Evolutionary conservation across 2,329 filamentous ascomycete genomes (phyloP).

Genomic region (Alternaria ethzedia): DNA sequence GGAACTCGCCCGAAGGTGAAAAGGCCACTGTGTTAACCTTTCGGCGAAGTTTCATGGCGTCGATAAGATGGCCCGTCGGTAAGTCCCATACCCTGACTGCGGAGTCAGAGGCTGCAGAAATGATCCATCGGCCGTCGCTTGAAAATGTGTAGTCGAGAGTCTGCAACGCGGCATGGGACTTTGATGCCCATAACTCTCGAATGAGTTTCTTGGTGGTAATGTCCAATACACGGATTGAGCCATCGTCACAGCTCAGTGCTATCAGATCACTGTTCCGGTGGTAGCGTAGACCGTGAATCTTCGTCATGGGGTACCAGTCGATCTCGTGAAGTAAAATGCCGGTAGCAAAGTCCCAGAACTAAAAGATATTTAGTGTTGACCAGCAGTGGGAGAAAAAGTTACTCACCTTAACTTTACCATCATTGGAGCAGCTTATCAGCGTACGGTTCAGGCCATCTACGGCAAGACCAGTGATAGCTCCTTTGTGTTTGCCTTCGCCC

Average conservation of each 20-base stretch:
- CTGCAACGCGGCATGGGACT: constrained; percentile 54
- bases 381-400: background rate
- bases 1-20: constrained; percentile 87
- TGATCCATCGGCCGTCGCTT: constrained; percentile 90
- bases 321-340: constrained; percentile 81
- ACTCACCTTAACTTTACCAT: constrained; percentile 81
- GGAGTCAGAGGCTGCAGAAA: constrained; percentile 82
- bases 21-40: constrained; percentile 86
- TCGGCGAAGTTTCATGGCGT: constrained; percentile 80
- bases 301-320: constrained; percentile 79
- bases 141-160: constrained; percentile 70
- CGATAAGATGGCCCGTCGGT: constrained; percentile 92
- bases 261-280: constrained; percentile 84
- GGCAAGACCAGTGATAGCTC: constrained; percentile 82
- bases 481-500: constrained; percentile 75
- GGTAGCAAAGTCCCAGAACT: constrained; percentile 94
- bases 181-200: constrained; percentile 79
- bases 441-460: constrained; percentile 89
- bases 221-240: constrained; percentile 86
- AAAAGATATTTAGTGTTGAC: constrained; percentile 18
- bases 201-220: constrained; percentile 89
- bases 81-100: constrained; percentile 91
- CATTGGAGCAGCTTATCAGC: constrained; percentile 83
- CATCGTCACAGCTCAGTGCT: constrained; percentile 86
- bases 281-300: constrained; percentile 78